Evolutionary conservation across 2,329 filamentous ascomycete species (phyloP).

Genomic region (Pestalotiopsis sp.): DNA sequence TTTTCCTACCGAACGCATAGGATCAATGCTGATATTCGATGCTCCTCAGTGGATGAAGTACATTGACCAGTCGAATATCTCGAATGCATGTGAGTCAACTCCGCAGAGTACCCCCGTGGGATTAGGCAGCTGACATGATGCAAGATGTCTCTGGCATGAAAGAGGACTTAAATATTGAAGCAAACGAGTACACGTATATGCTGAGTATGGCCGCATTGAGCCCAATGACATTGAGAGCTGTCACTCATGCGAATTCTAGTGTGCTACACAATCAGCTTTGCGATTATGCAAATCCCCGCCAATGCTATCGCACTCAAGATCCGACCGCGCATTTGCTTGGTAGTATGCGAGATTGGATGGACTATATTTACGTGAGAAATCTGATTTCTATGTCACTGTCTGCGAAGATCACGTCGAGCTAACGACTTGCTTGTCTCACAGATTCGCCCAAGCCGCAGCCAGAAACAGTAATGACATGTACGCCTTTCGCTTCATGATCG

Average conservation of each 20-base stretch:
- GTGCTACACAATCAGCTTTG: slow-evolving; percentile 12
- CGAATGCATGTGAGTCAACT: slow-evolving; percentile 10
- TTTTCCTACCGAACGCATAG: background rate
- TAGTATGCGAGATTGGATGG: slow-evolving; percentile 22
- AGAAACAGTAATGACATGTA: slow-evolving; percentile 25
- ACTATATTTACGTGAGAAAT: slow-evolving; percentile 16
- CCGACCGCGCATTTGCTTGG: slow-evolving; percentile 30
- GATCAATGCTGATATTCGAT: background rate
- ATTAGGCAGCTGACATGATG: background rate
- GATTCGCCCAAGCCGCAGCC: slow-evolving; percentile 28
- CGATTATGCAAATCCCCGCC: slow-evolving; percentile 1
- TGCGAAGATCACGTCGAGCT: background rate
- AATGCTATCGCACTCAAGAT: slow-evolving; percentile 7
- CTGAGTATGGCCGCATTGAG: background rate
- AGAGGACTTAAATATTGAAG: slow-evolving; percentile 13
- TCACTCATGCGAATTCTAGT: background rate
- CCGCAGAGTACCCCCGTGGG: background rate
- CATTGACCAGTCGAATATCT: slow-evolving; percentile 13
- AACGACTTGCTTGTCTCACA: slow-evolving; percentile 18
- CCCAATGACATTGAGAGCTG: too few species aligned
- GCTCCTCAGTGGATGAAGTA: slow-evolving; percentile 14
- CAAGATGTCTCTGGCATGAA: slow-evolving; percentile 13
- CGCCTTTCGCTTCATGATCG: slow-evolving; percentile 32
- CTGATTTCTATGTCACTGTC: background rate
- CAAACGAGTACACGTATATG: slow-evolving; percentile 15